Evolutionary conservation across 2,329 filamentous ascomycete species (phyloP).

Genomic region (Balansia obtecta): DNA sequence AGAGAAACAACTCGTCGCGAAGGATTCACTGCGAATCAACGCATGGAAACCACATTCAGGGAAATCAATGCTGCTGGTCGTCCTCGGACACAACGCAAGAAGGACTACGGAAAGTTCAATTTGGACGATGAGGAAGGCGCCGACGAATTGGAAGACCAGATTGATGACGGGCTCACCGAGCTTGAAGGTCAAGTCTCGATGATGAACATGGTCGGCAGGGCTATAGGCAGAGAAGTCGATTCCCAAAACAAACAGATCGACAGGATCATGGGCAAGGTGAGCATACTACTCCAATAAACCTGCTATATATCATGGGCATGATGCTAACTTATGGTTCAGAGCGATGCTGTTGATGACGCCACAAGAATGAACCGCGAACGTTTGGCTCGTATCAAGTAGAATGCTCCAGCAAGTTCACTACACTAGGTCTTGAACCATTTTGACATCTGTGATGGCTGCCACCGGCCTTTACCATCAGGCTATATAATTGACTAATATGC

Average conservation of each 20-base stretch:
- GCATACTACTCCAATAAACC: conserved; percentile 10
- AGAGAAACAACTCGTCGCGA: conserved; percentile 48
- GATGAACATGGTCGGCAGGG: conserved; percentile 60
- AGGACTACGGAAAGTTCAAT: conserved; percentile 51
- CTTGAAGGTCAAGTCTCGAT: conserved; percentile 58
- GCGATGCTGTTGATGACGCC: conserved; percentile 70
- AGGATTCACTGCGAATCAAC: conserved; percentile 37
- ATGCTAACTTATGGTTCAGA: conserved; percentile 38
- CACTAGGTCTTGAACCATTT: neutral
- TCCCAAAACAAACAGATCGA: conserved; percentile 65
- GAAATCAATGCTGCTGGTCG: conserved; percentile 22
- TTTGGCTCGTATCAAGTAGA: conserved; percentile 46
- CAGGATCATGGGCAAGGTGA: conserved; percentile 65
- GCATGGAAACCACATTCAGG: conserved; percentile 39
- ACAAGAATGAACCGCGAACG: conserved; percentile 67
- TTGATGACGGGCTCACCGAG: conserved; percentile 49
- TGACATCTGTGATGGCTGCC: neutral
- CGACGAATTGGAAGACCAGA: conserved; percentile 34
- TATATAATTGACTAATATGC: no score
- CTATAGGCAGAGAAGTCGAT: conserved; percentile 64
- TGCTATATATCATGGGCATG: neutral
- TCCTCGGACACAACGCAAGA: conserved; percentile 22
- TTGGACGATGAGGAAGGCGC: conserved; percentile 52
- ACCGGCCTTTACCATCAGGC: no score
- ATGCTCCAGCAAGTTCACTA: neutral